Percentiles rank a stretch among this genome's conserved stretches.
Evolutionary conservation across 257 asterid species (phyloP).

Genomic region (Knoxia roxburghii): DNA sequence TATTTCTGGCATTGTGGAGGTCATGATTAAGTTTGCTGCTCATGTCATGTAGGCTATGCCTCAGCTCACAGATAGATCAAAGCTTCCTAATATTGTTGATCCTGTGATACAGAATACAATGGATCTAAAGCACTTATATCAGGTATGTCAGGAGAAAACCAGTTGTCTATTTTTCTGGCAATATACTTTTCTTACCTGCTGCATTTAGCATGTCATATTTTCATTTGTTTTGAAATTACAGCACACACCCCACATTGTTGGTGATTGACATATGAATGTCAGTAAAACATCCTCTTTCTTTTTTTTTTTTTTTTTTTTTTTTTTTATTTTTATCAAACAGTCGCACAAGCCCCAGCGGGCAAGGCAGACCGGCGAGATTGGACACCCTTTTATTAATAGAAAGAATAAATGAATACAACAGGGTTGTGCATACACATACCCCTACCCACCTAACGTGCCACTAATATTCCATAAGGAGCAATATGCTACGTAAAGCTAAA

Average conservation of each 20-base stretch:
- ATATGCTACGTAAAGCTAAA: too few relatives aligned
- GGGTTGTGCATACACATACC: too few relatives aligned
- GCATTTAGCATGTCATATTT: background rate
- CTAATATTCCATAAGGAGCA: too few relatives aligned
- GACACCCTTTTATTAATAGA: too few relatives aligned
- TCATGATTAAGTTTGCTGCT: conserved; percentile 2
- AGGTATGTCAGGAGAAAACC: conserved; percentile 33
- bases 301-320: too few relatives aligned
- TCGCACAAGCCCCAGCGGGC: too few relatives aligned
- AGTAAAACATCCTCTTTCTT: too few relatives aligned
- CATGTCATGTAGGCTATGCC: conserved; percentile 65
- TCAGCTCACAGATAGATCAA: conserved; percentile 67
- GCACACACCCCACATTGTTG: too few relatives aligned
- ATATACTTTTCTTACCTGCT: background rate
- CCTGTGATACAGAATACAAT: conserved; percentile 50
- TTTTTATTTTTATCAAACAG: too few relatives aligned
- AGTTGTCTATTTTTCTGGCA: background rate
- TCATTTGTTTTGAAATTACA: background rate
- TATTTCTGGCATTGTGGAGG: conserved; percentile 7
- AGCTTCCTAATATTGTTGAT: conserved; percentile 65
- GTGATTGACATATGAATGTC: background rate
- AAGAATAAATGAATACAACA: too few relatives aligned
- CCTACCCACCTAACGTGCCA: too few relatives aligned
- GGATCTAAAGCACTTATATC: conserved; percentile 64
- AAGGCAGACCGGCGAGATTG: too few relatives aligned